Conservation (phyloP, 169 alveolate genomes). For the Babesia gibsoni region DNA sequence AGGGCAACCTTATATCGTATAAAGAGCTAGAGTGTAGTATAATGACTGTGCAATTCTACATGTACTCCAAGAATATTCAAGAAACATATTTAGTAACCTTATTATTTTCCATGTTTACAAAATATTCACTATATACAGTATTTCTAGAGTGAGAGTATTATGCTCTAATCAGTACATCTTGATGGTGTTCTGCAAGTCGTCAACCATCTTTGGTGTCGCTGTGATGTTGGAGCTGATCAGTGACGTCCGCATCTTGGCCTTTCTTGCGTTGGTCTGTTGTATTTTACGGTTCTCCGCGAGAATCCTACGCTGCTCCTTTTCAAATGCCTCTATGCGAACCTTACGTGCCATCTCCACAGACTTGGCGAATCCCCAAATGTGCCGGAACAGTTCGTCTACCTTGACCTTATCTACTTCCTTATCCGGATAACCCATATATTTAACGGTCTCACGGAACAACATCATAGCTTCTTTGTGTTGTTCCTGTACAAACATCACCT, state of each 20-base stretch:
- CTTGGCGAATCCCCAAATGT: conserved; percentile 79
- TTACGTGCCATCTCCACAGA: conserved; percentile 78
- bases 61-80: not conserved
- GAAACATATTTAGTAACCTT: no score
- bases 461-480: conserved; percentile 65
- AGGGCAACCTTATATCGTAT: conserved; percentile 25
- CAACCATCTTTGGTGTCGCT: conserved; percentile 56
- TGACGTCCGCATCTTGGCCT: conserved; percentile 37
- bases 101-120: no score
- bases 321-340: conserved; percentile 73
- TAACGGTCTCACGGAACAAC: conserved; percentile 72
- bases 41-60: not conserved
- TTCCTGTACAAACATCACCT: conserved; percentile 53
- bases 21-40: not conserved
- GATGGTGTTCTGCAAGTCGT: conserved; percentile 48
- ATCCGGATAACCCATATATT: conserved; percentile 81
- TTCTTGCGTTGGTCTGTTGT: conserved; percentile 46
- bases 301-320: conserved; percentile 65
- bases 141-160: no score
- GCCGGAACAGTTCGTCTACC: conserved; percentile 81
- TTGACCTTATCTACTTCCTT: conserved; percentile 79
- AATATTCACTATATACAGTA: no score
- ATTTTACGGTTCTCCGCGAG: conserved; percentile 69
- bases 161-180: no score
- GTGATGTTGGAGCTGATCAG: conserved; percentile 24